Conservation (phyloP, 768 basidiomycete species). For the Tricholoma hemisulphureum region DNA sequence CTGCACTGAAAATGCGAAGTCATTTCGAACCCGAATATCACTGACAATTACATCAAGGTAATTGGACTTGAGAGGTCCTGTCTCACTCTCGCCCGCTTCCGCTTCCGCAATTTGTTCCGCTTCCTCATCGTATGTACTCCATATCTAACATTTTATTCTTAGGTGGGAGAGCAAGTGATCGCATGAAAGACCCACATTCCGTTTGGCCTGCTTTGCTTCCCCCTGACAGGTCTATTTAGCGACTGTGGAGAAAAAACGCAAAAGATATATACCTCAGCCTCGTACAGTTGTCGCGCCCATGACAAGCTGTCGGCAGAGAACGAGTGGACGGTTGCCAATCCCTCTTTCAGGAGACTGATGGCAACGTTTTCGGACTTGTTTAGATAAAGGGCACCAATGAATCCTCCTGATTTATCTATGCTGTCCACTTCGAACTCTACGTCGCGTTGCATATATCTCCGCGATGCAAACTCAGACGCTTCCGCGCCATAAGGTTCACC, state of each 20-base stretch:
- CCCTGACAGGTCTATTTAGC: conserved; percentile 38
- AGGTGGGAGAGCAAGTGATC: not conserved
- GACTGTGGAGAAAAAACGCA: not conserved
- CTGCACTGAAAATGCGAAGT: conserved; percentile 90
- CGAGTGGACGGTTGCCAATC: conserved; percentile 82
- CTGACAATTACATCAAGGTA: conserved; percentile 93
- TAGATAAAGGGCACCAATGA: conserved; percentile 84
- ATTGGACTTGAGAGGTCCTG: conserved; percentile 68
- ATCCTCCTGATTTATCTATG: conserved; percentile 93
- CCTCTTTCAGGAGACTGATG: conserved; percentile 78
- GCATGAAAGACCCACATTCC: conserved; percentile 56
- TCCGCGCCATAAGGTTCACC: conserved; percentile 87
- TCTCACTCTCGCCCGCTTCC: conserved; percentile 42
- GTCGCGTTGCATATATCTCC: conserved; percentile 90
- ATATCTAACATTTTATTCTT: conserved; percentile 61
- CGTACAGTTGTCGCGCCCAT: conserved; percentile 76
- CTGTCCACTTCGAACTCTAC: conserved; percentile 90
- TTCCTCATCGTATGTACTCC: conserved; percentile 80
- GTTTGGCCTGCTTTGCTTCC: conserved; percentile 77
- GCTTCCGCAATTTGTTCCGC: conserved; percentile 56
- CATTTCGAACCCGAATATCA: conserved; percentile 71
- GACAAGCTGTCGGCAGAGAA: conserved; percentile 83
- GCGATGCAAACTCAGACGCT: conserved; percentile 73
- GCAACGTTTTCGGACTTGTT: conserved; percentile 89
- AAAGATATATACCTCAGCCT: conserved; percentile 64